Evolutionary conservation across 1,284 basidiomycete species (phyloP), one percentile per base, ranked within the genome.

Genomic region (Coniferiporia sulphurascens): DNA sequence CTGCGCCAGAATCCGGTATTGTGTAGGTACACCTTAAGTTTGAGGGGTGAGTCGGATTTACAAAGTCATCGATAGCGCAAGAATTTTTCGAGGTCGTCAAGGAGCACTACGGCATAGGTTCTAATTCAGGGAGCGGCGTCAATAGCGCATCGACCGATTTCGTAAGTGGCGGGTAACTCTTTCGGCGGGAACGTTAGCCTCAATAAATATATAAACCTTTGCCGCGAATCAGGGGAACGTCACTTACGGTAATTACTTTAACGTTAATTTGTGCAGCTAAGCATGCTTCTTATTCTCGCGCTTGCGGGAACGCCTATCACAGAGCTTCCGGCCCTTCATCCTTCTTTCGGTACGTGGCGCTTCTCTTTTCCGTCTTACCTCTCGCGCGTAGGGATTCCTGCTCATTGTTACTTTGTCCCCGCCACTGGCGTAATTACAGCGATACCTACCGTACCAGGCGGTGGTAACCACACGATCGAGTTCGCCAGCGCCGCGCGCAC

Each of bases 61-160:
- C 43, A 49, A 44, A 22, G 21, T 50, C 46, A 27, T 22, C 12
- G 35, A 9, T 59, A 85, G 85, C 80, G 2, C 73, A 72, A 13
- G 84, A 87, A 67, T 82, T 86, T 32, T 77, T 78, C 1, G 77
- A 80, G 48, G 74, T 84, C 17, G 72, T 81, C 9, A 68, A 74
- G 2, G 78, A 77, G 54, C 78, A 78, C 58, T 86, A 85, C 62
- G 83, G 82, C 0, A 69, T 72, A 56, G 43, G 66, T 3, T 78
- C 83, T 32, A 78, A 80, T 56, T 77, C 79, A 56, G 76, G 77
- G 48, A 81, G 79, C 73, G 83, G 80, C 32, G 82, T 83, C 56
- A 73, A 76, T 13, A 77, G 76, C 45, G 87, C 84, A 8, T 89
- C 86, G 3, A 89, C 88, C 0, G 87, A 90, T 68, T 89, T 89